Conservation (phyloP, 2,329 filamentous ascomycete species). For the Fusarium mundagurra region DNA sequence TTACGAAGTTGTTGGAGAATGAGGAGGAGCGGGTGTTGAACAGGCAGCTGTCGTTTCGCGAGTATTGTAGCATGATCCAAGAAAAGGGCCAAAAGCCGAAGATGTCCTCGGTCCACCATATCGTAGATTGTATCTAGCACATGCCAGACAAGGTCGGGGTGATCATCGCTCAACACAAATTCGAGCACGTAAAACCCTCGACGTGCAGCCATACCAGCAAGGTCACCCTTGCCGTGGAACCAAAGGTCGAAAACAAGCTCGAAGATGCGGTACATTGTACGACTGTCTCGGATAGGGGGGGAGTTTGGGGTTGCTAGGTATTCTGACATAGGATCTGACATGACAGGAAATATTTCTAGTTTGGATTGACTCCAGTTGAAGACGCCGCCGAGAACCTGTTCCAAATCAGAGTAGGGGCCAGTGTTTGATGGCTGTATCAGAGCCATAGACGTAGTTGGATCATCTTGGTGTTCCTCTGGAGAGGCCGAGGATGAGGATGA, state of each 20-base stretch:
- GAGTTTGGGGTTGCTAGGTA: slow-evolving; percentile 49
- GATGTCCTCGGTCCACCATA: slow-evolving; percentile 49
- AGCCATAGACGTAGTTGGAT: slow-evolving; percentile 23
- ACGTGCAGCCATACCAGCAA: slow-evolving; percentile 50
- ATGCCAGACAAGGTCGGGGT: slow-evolving; percentile 52
- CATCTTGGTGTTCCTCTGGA: slow-evolving; percentile 21
- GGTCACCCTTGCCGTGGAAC: slow-evolving; percentile 48
- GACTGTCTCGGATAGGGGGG: slow-evolving; percentile 51
- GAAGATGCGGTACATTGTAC: slow-evolving; percentile 53
- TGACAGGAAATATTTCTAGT: slow-evolving; percentile 42
- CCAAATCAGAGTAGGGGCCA: slow-evolving; percentile 44
- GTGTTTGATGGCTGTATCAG: slow-evolving; percentile 38
- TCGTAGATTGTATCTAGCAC: slow-evolving; percentile 52
- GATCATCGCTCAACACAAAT: slow-evolving; percentile 50
- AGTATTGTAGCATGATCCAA: slow-evolving; percentile 47
- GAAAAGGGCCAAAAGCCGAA: slow-evolving; percentile 49
- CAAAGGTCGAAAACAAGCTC: slow-evolving; percentile 52
- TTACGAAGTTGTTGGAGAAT: slow-evolving; percentile 47
- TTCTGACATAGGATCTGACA: slow-evolving; percentile 49
- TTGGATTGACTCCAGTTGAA: slow-evolving; percentile 50
- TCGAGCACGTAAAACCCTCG: slow-evolving; percentile 50
- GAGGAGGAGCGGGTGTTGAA: slow-evolving; percentile 47
- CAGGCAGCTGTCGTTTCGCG: slow-evolving; percentile 43
- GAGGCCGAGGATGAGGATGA: slow-evolving; percentile 27
- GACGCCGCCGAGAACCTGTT: slow-evolving; percentile 48